Evolutionary conservation across 1,139 yeast genomes (phyloP).

Genomic region (Kurtzmaniella quercitrusa): DNA sequence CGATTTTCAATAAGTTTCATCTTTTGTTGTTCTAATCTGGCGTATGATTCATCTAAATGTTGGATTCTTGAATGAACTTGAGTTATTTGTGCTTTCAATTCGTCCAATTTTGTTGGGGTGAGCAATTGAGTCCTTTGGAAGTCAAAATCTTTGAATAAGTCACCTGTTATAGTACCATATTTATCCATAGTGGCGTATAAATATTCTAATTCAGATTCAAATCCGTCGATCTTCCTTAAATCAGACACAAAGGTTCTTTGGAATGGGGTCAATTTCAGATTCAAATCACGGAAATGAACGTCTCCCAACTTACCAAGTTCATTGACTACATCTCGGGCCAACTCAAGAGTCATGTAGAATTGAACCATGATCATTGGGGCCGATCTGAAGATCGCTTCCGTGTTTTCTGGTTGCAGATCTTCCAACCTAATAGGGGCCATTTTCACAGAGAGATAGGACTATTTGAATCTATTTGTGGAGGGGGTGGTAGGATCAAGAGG

Average conservation of each 20-base stretch:
- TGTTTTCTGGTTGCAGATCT: conserved; percentile 4
- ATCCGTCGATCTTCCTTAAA: conserved; percentile 49
- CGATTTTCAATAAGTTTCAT: conserved; percentile 29
- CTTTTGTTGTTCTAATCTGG: conserved; percentile 18
- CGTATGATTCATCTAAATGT: conserved; percentile 31
- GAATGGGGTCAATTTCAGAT: conserved; percentile 71
- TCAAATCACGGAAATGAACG: conserved; percentile 88
- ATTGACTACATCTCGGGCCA: conserved; percentile 81
- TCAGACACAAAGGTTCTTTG: conserved; percentile 86
- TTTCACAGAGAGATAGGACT: not conserved
- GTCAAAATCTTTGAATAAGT: conserved; percentile 20
- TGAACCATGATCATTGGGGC: conserved; percentile 95
- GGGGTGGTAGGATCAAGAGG: not conserved
- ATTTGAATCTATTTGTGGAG: not conserved
- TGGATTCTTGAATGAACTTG: conserved; percentile 24
- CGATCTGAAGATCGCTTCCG: conserved; percentile 49
- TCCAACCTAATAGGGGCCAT: conserved; percentile 1
- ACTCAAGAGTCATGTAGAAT: conserved; percentile 86
- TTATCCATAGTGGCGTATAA: conserved; percentile 34
- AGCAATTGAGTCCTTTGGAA: conserved; percentile 20
- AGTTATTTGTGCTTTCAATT: conserved; percentile 17
- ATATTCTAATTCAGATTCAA: conserved; percentile 26
- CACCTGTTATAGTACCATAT: conserved; percentile 23
- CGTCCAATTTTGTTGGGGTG: conserved; percentile 28
- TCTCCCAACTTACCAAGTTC: conserved; percentile 76